Conservation (phyloP, 345 rosid species). For the Eucalyptus pumila region DNA sequence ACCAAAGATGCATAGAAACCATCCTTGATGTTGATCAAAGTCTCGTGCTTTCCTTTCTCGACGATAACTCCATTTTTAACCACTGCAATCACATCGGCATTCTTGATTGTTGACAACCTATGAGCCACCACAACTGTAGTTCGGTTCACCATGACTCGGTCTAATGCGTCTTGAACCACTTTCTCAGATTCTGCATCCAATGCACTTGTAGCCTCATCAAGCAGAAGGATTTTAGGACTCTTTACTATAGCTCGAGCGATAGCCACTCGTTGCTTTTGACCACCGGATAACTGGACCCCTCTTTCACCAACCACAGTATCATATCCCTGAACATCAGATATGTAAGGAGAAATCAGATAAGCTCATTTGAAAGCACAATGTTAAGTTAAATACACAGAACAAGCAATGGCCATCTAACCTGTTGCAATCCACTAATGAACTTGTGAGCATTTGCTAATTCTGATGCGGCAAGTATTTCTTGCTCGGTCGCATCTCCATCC, state of each 20-base stretch:
- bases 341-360: background rate
- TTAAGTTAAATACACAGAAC: background rate
- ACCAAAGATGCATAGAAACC: slow-evolving; percentile 42
- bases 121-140: slow-evolving; percentile 43
- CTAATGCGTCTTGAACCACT: slow-evolving; percentile 41
- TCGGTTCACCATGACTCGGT: slow-evolving; percentile 27
- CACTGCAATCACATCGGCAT: slow-evolving; percentile 49
- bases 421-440: slow-evolving; percentile 66
- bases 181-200: slow-evolving; percentile 46
- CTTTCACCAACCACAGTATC: slow-evolving; percentile 41
- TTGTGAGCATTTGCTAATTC: slow-evolving; percentile 69
- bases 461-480: slow-evolving; percentile 58
- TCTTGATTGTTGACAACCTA: slow-evolving; percentile 39
- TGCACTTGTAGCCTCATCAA: slow-evolving; percentile 60
- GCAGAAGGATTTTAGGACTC: slow-evolving; percentile 27
- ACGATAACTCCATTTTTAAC: slow-evolving; percentile 44
- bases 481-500: slow-evolving; percentile 54
- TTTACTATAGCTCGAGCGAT: slow-evolving; percentile 46
- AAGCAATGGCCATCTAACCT: slow-evolving; percentile 8
- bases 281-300: slow-evolving; percentile 43
- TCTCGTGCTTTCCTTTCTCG: slow-evolving; percentile 51
- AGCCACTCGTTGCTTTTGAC: slow-evolving; percentile 53
- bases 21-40: slow-evolving; percentile 16
- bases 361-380: background rate
- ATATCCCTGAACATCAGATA: slow-evolving; percentile 26